Evolutionary conservation across 2,329 filamentous ascomycete genomes (phyloP).

Genomic region (Phialemoniopsis sp.): DNA sequence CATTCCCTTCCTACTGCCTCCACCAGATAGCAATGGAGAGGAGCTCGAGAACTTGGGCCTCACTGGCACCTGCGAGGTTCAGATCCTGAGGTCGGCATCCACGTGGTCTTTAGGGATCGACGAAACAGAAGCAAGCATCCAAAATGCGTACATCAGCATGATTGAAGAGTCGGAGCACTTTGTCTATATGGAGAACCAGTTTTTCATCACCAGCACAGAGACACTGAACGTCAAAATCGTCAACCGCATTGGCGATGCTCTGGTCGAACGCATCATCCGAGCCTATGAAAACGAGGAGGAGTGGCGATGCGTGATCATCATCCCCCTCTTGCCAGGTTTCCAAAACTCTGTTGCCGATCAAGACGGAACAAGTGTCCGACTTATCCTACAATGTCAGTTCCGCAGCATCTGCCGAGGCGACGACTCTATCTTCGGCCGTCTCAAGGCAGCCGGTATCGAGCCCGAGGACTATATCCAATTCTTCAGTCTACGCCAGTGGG

Average conservation of each 20-base stretch:
- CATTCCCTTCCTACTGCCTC: conserved; percentile 87
- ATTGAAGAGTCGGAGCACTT: conserved; percentile 96
- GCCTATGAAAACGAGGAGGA: conserved; percentile 80
- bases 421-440: conserved; percentile 82
- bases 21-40: conserved; percentile 82
- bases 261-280: conserved; percentile 86
- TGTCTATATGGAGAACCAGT: conserved; percentile 98
- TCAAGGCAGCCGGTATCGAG: conserved; percentile 76
- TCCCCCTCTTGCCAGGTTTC: conserved; percentile 97
- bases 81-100: conserved; percentile 86
- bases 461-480: conserved; percentile 96
- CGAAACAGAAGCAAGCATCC: conserved; percentile 88
- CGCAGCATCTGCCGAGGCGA: conserved; percentile 93
- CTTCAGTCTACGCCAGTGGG: conserved; percentile 90
- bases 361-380: conserved; percentile 86
- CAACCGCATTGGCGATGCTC: conserved; percentile 90
- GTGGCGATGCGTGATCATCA: conserved; percentile 86
- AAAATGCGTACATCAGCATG: conserved; percentile 90
- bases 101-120: conserved; percentile 91
- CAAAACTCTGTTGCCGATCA: conserved; percentile 94
- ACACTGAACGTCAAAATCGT: conserved; percentile 83
- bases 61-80: conserved; percentile 91
- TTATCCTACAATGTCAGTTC: conserved; percentile 97
- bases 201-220: conserved; percentile 91
- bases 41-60: conserved; percentile 86